phyloP scores from a whole-genome alignment of 2,329 filamentous ascomycete species.

The Aspergillus pseudonomiae region DNA sequence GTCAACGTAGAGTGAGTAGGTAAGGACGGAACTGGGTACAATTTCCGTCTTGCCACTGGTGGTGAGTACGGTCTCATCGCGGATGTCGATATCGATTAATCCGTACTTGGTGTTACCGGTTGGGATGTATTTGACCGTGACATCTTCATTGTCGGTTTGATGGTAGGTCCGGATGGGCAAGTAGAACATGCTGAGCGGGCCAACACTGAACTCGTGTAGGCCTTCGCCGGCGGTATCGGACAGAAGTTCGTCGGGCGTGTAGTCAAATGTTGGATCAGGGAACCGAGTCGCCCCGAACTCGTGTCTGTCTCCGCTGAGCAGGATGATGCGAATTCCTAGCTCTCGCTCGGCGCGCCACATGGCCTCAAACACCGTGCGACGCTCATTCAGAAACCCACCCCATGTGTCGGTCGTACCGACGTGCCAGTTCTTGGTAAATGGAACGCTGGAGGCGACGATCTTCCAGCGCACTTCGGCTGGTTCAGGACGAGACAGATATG shows the following conservation, averaged over 20 bases:
- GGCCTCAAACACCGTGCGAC: constrained; percentile 76
- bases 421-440: constrained; percentile 97
- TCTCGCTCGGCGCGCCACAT: constrained; percentile 84
- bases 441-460: constrained; percentile 84
- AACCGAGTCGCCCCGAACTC: constrained; percentile 90
- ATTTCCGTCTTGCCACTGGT: constrained; percentile 13
- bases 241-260: constrained; percentile 20
- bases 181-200: constrained; percentile 92
- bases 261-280: constrained; percentile 48
- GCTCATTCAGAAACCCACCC: constrained; percentile 86
- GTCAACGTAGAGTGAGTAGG: constrained; percentile 81
- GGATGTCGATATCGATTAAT: constrained; percentile 74
- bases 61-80: constrained; percentile 46
- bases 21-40: constrained; percentile 62
- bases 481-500: constrained; percentile 73
- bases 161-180: constrained; percentile 80
- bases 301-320: constrained; percentile 91
- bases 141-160: constrained; percentile 79
- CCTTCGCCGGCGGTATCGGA: constrained; percentile 38
- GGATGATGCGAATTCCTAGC: constrained; percentile 73
- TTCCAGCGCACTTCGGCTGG: constrained; percentile 87
- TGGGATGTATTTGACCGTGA: constrained; percentile 79
- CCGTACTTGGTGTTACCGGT: constrained; percentile 89
- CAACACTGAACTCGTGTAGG: constrained; percentile 87
- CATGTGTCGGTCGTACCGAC: constrained; percentile 88